Evolutionary conservation across 169 alveolate genomes (phyloP).

Genomic region (Plasmodium inui): DNA sequence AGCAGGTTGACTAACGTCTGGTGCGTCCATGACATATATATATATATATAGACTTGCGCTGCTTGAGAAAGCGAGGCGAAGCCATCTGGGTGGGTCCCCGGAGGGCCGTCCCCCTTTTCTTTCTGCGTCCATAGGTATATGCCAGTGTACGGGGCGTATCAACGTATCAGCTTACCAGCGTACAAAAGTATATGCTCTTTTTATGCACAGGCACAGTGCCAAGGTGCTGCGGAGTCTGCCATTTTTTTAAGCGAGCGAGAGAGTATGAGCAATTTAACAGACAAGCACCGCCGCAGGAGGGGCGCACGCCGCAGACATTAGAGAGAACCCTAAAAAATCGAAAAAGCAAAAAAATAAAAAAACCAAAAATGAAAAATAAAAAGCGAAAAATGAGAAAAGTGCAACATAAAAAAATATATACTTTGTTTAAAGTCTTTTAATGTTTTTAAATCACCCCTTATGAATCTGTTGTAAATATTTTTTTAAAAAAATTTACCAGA

Average conservation of each 20-base stretch:
- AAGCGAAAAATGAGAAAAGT: conserved; percentile 6
- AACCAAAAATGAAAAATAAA: neutral
- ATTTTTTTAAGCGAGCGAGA: neutral
- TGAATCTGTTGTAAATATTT: neutral
- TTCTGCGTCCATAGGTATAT: neutral
- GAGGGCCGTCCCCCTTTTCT: neutral
- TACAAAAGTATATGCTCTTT: neutral
- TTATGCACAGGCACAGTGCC: neutral
- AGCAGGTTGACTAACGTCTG: conserved; percentile 39
- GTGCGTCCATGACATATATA: neutral
- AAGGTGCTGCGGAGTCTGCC: neutral
- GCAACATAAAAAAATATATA: conserved; percentile 4
- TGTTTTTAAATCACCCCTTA: conserved; percentile 12
- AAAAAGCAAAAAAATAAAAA: neutral
- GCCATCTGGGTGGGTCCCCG: neutral
- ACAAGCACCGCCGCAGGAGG: neutral
- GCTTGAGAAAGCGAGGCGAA: neutral
- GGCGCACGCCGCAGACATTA: neutral
- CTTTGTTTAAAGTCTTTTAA: neutral
- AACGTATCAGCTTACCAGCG: neutral
- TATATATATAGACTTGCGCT: neutral
- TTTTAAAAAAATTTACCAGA: neutral
- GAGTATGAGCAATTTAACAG: neutral
- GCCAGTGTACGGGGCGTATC: neutral
- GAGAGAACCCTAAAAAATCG: neutral